Evolutionary conservation across 148 eudicot species (phyloP).

Genomic region (Fagopyrum esculentum): DNA sequence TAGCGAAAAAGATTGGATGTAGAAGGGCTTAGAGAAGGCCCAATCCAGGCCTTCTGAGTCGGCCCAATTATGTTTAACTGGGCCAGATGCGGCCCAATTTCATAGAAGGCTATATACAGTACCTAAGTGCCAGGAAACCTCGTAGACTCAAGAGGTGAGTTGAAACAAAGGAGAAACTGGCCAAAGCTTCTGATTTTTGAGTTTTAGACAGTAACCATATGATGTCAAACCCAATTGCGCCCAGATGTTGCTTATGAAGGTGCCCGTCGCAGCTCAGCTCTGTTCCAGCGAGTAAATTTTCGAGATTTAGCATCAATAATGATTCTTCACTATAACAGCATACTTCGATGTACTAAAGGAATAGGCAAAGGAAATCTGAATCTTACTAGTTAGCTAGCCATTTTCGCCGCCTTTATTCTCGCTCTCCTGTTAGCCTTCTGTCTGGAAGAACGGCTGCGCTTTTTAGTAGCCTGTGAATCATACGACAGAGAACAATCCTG

Average conservation of each 20-base stretch:
- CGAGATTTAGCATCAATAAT: neutral
- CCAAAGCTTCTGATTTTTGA: neutral
- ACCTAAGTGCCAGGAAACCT: neutral
- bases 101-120: neutral
- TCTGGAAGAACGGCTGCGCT: conserved; percentile 26
- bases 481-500: conserved; percentile 16
- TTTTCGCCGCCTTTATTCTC: conserved; percentile 11
- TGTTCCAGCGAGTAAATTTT: neutral
- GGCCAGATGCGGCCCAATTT: neutral
- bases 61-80: neutral
- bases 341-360: neutral
- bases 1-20: neutral
- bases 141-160: too few species aligned
- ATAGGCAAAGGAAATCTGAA: conserved; percentile 3
- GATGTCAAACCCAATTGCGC: too few species aligned
- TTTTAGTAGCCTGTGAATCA: conserved; percentile 23
- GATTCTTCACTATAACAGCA: too few species aligned
- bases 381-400: conserved; percentile 20
- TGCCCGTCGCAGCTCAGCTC: too few species aligned
- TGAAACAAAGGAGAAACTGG: neutral
- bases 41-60: neutral
- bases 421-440: conserved; percentile 31
- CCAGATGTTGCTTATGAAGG: too few species aligned
- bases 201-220: neutral
- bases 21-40: neutral